phyloP scores from a whole-genome alignment of 805 yeast species.

The Ogataea paradorogensis region DNA sequence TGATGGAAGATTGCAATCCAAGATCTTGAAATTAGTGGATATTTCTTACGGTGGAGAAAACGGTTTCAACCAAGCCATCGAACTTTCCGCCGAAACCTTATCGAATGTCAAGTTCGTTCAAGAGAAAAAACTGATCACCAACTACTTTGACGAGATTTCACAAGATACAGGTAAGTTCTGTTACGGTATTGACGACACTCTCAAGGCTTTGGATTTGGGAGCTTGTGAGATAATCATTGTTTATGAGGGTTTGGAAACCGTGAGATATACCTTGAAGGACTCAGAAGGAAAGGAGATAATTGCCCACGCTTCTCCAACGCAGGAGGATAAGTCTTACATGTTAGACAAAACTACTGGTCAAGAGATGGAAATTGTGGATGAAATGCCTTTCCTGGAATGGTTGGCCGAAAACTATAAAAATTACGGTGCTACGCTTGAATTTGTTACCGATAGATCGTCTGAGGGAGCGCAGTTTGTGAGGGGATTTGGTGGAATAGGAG shows the following conservation, averaged over 20 bases:
- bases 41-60: conserved; percentile 99
- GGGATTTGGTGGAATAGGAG: conserved; percentile 99
- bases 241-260: conserved; percentile 82
- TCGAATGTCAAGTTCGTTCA: conserved; percentile 97
- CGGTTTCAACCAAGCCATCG: conserved; percentile 99
- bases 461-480: conserved; percentile 98
- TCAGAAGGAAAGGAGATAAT: conserved; percentile 74
- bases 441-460: conserved; percentile 92
- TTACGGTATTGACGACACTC: conserved; percentile 94
- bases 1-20: conserved; percentile 82
- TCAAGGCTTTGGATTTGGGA: conserved; percentile 94
- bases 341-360: conserved; percentile 82
- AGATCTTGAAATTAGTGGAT: conserved; percentile 90
- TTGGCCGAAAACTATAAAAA: conserved; percentile 92
- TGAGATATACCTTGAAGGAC: conserved; percentile 82
- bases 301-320: conserved; percentile 68
- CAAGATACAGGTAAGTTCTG: conserved; percentile 97
- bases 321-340: conserved; percentile 71
- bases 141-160: conserved; percentile 94
- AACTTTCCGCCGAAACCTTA: conserved; percentile 92
- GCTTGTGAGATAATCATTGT: conserved; percentile 93
- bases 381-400: conserved; percentile 92
- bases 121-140: conserved; percentile 91
- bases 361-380: conserved; percentile 87
- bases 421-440: conserved; percentile 94